Evolutionary conservation across 2,329 filamentous ascomycete species (phyloP).

Genomic region (Alternaria hordeiaustralica): DNA sequence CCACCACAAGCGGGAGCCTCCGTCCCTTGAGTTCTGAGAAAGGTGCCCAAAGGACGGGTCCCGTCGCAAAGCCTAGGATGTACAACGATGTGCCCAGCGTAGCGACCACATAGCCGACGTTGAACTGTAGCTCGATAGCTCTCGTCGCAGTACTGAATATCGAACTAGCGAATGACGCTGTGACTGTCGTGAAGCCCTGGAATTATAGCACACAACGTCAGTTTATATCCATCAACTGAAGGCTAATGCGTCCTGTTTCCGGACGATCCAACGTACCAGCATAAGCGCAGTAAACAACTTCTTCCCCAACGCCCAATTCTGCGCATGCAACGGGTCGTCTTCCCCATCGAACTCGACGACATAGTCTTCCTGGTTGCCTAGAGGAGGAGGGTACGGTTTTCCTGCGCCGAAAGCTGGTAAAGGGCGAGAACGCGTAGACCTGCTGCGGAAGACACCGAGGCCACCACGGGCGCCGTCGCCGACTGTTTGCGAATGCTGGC

Average conservation of each 20-base stretch:
- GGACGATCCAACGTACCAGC: conserved; percentile 45
- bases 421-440: conserved; percentile 60
- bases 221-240: not conserved
- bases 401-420: conserved; percentile 74
- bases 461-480: conserved; percentile 53
- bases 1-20: conserved; percentile 56
- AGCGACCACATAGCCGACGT: conserved; percentile 57
- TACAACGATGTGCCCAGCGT: conserved; percentile 59
- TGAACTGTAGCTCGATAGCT: conserved; percentile 47
- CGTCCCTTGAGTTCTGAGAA: conserved; percentile 60
- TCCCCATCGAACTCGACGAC: conserved; percentile 83
- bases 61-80: conserved; percentile 59
- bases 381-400: conserved; percentile 74
- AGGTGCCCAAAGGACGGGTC: conserved; percentile 55
- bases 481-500: conserved; percentile 76
- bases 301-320: conserved; percentile 83
- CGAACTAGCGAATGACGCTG: conserved; percentile 66
- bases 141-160: conserved; percentile 52
- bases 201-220: accelerated
- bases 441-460: conserved; percentile 47
- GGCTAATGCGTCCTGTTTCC: not conserved
- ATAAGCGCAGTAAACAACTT: conserved; percentile 75
- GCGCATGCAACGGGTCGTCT: conserved; percentile 81
- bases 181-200: conserved; percentile 71
- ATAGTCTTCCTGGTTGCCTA: conserved; percentile 73